Evolutionary conservation across 805 yeast species (phyloP), one percentile per base, ranked within the genome.

Genomic region (Schwanniomyces sp.): DNA sequence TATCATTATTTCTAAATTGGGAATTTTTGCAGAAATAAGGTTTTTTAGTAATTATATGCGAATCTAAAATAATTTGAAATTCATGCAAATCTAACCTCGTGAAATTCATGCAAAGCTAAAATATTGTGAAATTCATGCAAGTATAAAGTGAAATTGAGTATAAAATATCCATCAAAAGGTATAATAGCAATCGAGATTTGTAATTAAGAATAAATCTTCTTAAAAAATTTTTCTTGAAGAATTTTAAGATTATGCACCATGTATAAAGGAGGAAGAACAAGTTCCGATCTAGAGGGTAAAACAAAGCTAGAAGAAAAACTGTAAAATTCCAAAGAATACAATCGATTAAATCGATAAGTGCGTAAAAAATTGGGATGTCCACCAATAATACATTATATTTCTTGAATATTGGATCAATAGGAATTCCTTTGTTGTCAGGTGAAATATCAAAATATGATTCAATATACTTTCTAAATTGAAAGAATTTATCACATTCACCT

Each of bases 361-460:
- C 40, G n/a, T 34, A 40, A 17, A 17, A n/a, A 26, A n/a, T 21
- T 9, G 44, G 29, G n/a, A 27, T 4, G n/a, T 45, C 48, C 17
- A 16, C 14, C 10, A 34, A 30, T 24, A 27, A 40, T 21, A 25
- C 16, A 34, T 42, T 32, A 14, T 30, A 45, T n/a, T 28, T 27
- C 24, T 32, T 41, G 24, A 45, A 40, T 18, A 45, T 21, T 18
- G 48, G 48, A 41, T 45, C 48, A 25, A 45, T 27, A 26, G 24
- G 17, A 40, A 45, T 16, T 17, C 34, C 29, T n/a, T 26, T 26
- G 6, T 21, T 28, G 8, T 40, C 16, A 24, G 7, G 9, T 32
- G 40, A 24, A 29, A 26, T 12, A 21, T 45, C 41, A 17, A 40
- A 40, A 29, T 45, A 29, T 2, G 40, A n/a, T n/a, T 26, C 11